Evolutionary conservation across 2,329 filamentous ascomycete species (phyloP).

Genomic region (Gaeumannomyces sp.): DNA sequence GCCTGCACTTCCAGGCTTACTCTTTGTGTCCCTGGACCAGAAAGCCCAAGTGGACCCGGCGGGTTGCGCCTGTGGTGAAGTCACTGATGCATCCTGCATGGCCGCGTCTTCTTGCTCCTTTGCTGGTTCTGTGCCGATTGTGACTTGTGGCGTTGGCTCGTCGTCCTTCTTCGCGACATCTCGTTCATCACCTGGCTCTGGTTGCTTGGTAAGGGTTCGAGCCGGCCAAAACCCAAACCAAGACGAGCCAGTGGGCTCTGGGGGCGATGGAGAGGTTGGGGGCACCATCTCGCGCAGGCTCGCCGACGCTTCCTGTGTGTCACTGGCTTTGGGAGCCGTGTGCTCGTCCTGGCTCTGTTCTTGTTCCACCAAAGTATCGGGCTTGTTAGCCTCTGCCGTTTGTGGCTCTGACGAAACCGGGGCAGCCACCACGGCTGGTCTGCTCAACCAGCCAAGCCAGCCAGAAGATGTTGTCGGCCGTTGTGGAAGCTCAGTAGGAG

Average conservation of each 20-base stretch:
- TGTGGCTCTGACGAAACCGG: not conserved
- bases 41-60: conserved; percentile 72
- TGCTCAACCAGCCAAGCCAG: conserved; percentile 50
- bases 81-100: conserved; percentile 34
- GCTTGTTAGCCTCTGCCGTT: not conserved
- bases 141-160: not conserved
- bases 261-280: not conserved
- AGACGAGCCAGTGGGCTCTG: conserved; percentile 20
- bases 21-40: conserved; percentile 58
- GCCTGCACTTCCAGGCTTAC: conserved; percentile 24
- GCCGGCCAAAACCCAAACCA: conserved; percentile 28
- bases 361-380: not conserved
- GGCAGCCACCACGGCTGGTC: conserved; percentile 18
- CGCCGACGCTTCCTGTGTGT: too few species aligned
- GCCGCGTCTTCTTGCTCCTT: conserved; percentile 34
- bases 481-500: conserved; percentile 12
- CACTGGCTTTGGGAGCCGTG: too few species aligned
- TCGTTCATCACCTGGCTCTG: too few species aligned
- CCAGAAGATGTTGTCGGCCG: conserved; percentile 33
- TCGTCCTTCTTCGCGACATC: too few species aligned
- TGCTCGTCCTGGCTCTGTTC: not conserved
- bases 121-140: conserved; percentile 11
- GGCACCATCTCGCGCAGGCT: not conserved
- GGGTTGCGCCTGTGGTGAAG: conserved; percentile 33
- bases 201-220: not conserved